These are phyloP conservation scores for Phoma sp. DNA, from an alignment of 2,329 filamentous ascomycete species.

Conservation along the genomic window DNA sequence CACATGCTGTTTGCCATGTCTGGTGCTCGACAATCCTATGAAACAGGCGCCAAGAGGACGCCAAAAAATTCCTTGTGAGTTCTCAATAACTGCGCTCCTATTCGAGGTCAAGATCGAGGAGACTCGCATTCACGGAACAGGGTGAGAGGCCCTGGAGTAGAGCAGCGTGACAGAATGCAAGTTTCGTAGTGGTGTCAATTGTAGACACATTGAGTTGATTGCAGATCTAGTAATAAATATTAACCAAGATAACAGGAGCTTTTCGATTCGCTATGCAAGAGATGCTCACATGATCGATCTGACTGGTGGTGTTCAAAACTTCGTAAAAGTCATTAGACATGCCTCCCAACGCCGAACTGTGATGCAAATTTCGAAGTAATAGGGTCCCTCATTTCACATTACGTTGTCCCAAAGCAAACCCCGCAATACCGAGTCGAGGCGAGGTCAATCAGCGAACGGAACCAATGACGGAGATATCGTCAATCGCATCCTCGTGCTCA, in stretches of 20 bases:
- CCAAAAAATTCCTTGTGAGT: no score
- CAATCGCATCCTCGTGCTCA: constrained; percentile 33
- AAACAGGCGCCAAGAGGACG: no score
- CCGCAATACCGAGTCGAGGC: not conserved
- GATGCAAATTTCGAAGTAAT: constrained; percentile 21
- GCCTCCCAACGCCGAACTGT: constrained; percentile 26
- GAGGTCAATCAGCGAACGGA: constrained; percentile 28
- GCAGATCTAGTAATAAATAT: not conserved
- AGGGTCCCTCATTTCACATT: not conserved
- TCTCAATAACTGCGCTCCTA: not conserved
- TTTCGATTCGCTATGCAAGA: constrained; percentile 24
- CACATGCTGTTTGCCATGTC: no score
- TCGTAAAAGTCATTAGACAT: constrained; percentile 7
- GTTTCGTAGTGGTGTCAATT: not conserved
- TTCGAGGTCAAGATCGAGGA: not conserved
- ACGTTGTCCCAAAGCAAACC: not conserved
- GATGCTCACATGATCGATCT: constrained; percentile 19
- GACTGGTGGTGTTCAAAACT: constrained; percentile 2
- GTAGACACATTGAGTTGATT: not conserved
- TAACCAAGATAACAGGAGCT: constrained; percentile 3
- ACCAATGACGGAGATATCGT: constrained; percentile 36
- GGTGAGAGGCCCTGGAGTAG: no score
- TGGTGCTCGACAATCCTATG: no score
- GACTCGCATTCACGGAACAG: not conserved
- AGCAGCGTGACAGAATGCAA: not conserved